phyloP scores from a whole-genome alignment of 2,329 filamentous ascomycete genomes.

The Trichoderma sp. region DNA sequence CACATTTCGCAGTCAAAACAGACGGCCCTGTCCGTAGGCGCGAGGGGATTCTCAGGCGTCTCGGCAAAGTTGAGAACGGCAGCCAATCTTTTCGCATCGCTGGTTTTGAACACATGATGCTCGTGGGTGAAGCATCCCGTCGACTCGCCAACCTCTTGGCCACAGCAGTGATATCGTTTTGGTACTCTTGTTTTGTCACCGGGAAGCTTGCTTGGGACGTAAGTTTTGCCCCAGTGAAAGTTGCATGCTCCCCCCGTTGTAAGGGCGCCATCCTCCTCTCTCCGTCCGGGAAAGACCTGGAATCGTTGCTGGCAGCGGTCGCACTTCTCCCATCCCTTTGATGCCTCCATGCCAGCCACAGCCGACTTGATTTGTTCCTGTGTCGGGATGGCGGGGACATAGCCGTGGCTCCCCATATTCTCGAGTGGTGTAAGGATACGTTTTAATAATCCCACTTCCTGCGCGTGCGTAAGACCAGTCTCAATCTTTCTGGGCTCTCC shows the following conservation, averaged over 20 bases:
- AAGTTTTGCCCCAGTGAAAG: slow-evolving; percentile 73
- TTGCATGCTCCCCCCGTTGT: slow-evolving; percentile 74
- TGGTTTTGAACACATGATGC: slow-evolving; percentile 85
- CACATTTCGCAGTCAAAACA: slow-evolving; percentile 98
- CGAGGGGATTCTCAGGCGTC: slow-evolving; percentile 65
- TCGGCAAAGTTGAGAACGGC: slow-evolving; percentile 73
- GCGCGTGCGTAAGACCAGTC: slow-evolving; percentile 63
- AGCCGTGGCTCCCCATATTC: slow-evolving; percentile 66
- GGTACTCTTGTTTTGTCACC: slow-evolving; percentile 56
- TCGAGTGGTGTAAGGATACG: slow-evolving; percentile 62
- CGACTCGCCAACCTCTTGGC: slow-evolving; percentile 67
- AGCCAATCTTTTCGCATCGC: slow-evolving; percentile 71
- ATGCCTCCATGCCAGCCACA: slow-evolving; percentile 59
- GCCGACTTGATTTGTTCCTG: slow-evolving; percentile 64
- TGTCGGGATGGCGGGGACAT: slow-evolving; percentile 67
- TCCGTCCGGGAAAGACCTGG: slow-evolving; percentile 84
- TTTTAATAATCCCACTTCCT: slow-evolving; percentile 66
- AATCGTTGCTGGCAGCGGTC: slow-evolving; percentile 85
- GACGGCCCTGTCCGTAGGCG: slow-evolving; percentile 58
- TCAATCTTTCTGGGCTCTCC: slow-evolving; percentile 51
- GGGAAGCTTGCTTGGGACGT: slow-evolving; percentile 54
- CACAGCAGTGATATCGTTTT: slow-evolving; percentile 74
- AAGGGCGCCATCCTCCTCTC: slow-evolving; percentile 71
- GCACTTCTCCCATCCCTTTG: slow-evolving; percentile 80
- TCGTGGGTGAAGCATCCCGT: slow-evolving; percentile 68